Base-by-base conservation (phyloP, 1,284 basidiomycete species). In the Trametes polyzona region DNA sequence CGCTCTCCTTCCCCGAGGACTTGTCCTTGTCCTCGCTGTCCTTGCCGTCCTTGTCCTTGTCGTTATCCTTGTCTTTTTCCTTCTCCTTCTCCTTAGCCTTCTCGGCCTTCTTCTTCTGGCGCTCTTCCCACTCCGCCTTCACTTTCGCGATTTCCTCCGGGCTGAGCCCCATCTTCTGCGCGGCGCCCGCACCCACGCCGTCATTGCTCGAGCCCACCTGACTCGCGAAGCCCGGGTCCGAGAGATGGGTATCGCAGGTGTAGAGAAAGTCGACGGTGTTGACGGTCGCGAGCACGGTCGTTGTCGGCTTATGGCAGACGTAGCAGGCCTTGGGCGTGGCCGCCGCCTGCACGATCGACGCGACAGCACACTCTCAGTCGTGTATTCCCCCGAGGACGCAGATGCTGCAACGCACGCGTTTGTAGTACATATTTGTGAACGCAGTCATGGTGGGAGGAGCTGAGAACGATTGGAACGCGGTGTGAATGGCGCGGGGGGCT, bases 361-460 rank as follows among this genome's bases (percentile, higher is more conserved):
- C 55, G 52, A 57, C 59, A 62, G 47, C 55, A 59, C 41, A 24
- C 19, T 40, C 48, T 59, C 58, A 46, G 40, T 55, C 41, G 24
- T 33, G 58, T 21, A 23, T 42, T 23, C 32, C 37, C 30, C 46
- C 23, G 33, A 26, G 12, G 46, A 49, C 55, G 41, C 26, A 27
- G 24, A 35, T 14, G 26, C 36, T 29, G 55, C 39, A 36, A 78
- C 85, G 78, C 69, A 92, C 90, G 66, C 90, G 83, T 73, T 90
- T 91, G 76, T 90, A 92, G 73, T 92, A 92, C 43, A 89, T 65
- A 68, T 92, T 92, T 40, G 80, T 79, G 74, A 92, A 90, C 35
- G 83, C n/a, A n/a, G n/a, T 83, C 86, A 88, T 90, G 63, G 47
- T 52, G 44, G 48, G 53, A 43, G 37, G 49, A 57, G 55, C 27